phyloP scores from a whole-genome alignment of 805 yeast species.

The Candida tammaniensis region DNA sequence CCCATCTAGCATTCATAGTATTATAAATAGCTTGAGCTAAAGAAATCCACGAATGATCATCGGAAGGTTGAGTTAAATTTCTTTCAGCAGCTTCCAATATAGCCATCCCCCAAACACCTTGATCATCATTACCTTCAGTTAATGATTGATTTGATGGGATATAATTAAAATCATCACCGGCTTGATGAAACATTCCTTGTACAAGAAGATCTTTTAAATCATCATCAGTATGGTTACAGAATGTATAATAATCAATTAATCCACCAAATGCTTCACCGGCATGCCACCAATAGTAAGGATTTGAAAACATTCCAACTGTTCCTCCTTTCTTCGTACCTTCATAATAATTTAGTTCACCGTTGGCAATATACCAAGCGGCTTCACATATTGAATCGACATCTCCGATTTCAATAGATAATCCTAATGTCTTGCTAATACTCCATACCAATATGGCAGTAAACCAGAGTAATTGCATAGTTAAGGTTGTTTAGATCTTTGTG shows the following conservation, averaged over 20 bases:
- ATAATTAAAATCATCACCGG: constrained; percentile 39
- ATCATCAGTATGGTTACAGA: constrained; percentile 26
- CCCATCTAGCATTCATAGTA: constrained; percentile 92
- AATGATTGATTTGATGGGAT: constrained; percentile 46
- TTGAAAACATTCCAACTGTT: constrained; percentile 42
- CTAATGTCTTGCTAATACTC: too few species aligned
- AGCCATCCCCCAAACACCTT: constrained; percentile 52
- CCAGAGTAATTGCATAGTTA: too few species aligned
- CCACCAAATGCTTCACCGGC: constrained; percentile 53
- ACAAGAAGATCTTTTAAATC: constrained; percentile 27
- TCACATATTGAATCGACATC: constrained; percentile 38
- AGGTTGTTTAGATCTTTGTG: too few species aligned
- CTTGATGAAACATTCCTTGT: constrained; percentile 43
- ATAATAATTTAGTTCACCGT: constrained; percentile 47
- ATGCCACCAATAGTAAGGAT: constrained; percentile 53
- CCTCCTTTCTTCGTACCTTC: constrained; percentile 43
- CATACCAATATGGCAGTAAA: too few species aligned
- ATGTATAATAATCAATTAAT: constrained; percentile 37
- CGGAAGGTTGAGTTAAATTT: constrained; percentile 49
- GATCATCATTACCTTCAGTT: constrained; percentile 52
- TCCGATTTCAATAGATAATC: too few species aligned
- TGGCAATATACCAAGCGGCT: constrained; percentile 32
- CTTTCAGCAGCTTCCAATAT: constrained; percentile 47
- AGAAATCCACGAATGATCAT: constrained; percentile 72
- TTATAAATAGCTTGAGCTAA: constrained; percentile 88